Percentiles rank a stretch among this genome's conserved stretches.
Conservation (phyloP, 345 rosid species). For the Eucalyptus sp. region DNA sequence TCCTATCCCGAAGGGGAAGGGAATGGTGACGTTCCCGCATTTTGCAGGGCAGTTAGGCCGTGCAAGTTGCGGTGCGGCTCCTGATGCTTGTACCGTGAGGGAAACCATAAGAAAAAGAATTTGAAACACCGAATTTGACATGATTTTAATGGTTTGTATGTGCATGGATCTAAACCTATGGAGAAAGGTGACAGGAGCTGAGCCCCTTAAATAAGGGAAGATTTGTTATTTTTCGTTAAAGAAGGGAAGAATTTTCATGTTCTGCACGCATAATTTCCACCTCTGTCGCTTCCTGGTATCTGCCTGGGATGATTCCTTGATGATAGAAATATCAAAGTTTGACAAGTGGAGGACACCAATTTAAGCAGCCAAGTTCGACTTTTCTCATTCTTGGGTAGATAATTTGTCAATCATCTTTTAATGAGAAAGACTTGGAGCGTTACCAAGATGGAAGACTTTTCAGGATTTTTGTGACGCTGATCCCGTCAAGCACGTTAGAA, state of each 20-base stretch:
- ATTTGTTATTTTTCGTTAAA: too few species aligned
- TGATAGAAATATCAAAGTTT: too few species aligned
- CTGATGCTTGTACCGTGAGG: not conserved
- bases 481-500: not conserved
- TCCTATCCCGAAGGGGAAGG: not conserved
- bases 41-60: fast-evolving
- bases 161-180: too few species aligned
- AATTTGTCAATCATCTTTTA: not conserved
- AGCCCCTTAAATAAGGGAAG: too few species aligned
- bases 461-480: fast-evolving
- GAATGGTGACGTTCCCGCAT: not conserved
- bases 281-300: too few species aligned
- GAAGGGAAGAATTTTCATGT: too few species aligned
- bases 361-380: not conserved
- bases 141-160: not conserved
- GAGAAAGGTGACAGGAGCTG: too few species aligned
- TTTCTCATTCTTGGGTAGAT: not conserved
- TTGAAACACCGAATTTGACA: not conserved
- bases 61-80: not conserved
- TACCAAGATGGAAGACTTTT: not conserved
- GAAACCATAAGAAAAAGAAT: not conserved
- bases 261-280: too few species aligned
- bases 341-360: too few species aligned
- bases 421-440: too few species aligned
- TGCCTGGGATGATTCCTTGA: too few species aligned